phyloP scores from a whole-genome alignment of 2,329 filamentous ascomycete genomes.

The Penicillium paneum region DNA sequence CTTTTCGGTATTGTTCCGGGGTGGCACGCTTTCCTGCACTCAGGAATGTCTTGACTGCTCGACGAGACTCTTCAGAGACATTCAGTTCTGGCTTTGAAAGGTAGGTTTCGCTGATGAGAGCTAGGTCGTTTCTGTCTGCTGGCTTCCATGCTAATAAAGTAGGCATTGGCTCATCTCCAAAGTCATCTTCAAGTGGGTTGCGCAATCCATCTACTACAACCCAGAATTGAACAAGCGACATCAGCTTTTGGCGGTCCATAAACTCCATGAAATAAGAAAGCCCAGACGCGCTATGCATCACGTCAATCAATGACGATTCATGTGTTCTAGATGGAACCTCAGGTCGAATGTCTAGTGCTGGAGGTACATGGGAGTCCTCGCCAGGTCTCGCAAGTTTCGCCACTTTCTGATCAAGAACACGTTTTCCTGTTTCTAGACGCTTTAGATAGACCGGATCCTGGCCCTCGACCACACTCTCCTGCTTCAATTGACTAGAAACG shows the following conservation, averaged over 20 bases:
- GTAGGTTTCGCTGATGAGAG: slow-evolving; percentile 88
- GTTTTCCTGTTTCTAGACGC: slow-evolving; percentile 84
- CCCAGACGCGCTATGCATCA: slow-evolving; percentile 85
- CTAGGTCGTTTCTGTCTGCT: slow-evolving; percentile 80
- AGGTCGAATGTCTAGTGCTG: slow-evolving; percentile 31
- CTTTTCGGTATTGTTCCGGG: slow-evolving; percentile 75
- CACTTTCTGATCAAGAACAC: slow-evolving; percentile 85
- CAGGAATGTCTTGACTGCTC: slow-evolving; percentile 72
- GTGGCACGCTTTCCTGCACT: slow-evolving; percentile 73
- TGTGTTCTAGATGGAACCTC: slow-evolving; percentile 61
- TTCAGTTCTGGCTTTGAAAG: slow-evolving; percentile 77
- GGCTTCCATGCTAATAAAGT: slow-evolving; percentile 70
- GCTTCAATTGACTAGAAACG: slow-evolving; percentile 85
- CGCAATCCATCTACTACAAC: slow-evolving; percentile 95
- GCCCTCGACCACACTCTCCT: slow-evolving; percentile 71
- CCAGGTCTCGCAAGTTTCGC: slow-evolving; percentile 71
- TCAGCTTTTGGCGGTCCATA: slow-evolving; percentile 86
- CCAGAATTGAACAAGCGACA: slow-evolving; percentile 96
- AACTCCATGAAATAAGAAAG: slow-evolving; percentile 99
- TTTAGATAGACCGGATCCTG: slow-evolving; percentile 85
- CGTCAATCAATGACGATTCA: slow-evolving; percentile 72
- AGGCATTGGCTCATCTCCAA: slow-evolving; percentile 65
- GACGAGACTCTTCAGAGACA: slow-evolving; percentile 66
- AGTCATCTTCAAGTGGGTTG: slow-evolving; percentile 85
- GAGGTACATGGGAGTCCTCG: slow-evolving; percentile 39